Evolutionary conservation across 257 asterid genomes (phyloP), one percentile per base, ranked within the genome.

Genomic region (Petrea volubilis): DNA sequence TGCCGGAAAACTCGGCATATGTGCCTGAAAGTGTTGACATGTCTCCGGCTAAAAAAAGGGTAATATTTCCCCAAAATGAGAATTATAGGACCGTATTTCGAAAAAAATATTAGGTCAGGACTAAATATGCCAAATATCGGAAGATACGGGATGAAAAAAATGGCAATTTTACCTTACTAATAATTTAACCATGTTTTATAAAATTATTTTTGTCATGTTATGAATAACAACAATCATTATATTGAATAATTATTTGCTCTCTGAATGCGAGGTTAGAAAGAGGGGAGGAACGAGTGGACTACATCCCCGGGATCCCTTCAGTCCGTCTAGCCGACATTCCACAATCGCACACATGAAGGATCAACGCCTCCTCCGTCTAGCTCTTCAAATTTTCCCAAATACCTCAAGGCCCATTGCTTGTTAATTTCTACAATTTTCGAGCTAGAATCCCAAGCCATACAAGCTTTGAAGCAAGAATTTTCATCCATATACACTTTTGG

Each of bases 401-500:
- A 77, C 77, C 17, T 4, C n/a, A 84, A 72, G 56, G 83, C 88
- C 2, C 84, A 78, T 20, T 87, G 56, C 40, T 80, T 84, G 36
- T 44, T 91, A 58, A 14, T 86, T 23, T 62, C 77, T 44, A 72
- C 88, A 12, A 67, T 87, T 53, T 79, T 56, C 58, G 91, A 87
- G 77, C 74, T 91, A 14, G 96, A 89, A 68, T 46, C 85, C 29
- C 74, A 56, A 72, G 86, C 25, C 2, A 57, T 87, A 6, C 77
- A 84, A 67, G 84, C 80, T 49, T 28, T 89, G 15, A 80, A 73
- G 17, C 72, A 29, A 17, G 81, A 81, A 71, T 76, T 85, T 46
- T 17, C 85, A 14, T 74, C 93, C 0, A 34, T 89, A 0, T 86
- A 87, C 85, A 74, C 92, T 4, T 58, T 87, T 31, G 97, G 97